Evolutionary conservation across 306 rosid genomes (phyloP), one percentile per base, ranked within the genome.

Genomic region (Vigna trinervia): DNA sequence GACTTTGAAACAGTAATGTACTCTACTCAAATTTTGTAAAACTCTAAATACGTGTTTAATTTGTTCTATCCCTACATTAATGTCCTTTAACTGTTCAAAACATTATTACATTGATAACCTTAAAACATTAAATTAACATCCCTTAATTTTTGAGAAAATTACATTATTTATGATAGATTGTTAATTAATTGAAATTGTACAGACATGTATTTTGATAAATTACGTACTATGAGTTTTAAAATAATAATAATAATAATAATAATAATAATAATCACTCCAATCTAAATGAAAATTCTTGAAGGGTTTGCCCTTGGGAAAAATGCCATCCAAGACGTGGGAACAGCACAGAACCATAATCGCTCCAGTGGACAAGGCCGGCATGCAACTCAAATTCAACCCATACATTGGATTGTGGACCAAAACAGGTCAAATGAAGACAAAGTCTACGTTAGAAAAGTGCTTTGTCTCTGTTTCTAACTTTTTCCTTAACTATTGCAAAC

Each of bases 381-480:
- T 34, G 68, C 23, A 62, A 62, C n/a, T 56, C 46, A 32, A 63
- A 8, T 62, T 64, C 51, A 64, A 64, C 50, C 50, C 30, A 64
- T 9, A 39, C 23, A 39, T 54, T 54, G 71, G 1, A 60, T 30
- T 26, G 39, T 26, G 69, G 28, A 6, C 51, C 71, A 14, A 28
- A 5, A 65, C 32, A 38, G 32, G 30, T 64, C 50, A 64, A 64
- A 19, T 52, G 20, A 19, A 53, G 53, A 34, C 19, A 71, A 71
- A 51, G 32, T 50, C 20, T 19, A 7, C 8, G 4, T 30, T 48
- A 48, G 12, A 52, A 71, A 17, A 34, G 32, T 17, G 48, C 69
- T 4, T 70, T 50, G 34, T 52, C 75, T 52, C 5, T 34, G 50
- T 7, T 71, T 32, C 47, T 17, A 0, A 34, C 4, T 52, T 52